Conservation (phyloP, 495 filamentous ascomycete species). For the Neurospora sp. region DNA sequence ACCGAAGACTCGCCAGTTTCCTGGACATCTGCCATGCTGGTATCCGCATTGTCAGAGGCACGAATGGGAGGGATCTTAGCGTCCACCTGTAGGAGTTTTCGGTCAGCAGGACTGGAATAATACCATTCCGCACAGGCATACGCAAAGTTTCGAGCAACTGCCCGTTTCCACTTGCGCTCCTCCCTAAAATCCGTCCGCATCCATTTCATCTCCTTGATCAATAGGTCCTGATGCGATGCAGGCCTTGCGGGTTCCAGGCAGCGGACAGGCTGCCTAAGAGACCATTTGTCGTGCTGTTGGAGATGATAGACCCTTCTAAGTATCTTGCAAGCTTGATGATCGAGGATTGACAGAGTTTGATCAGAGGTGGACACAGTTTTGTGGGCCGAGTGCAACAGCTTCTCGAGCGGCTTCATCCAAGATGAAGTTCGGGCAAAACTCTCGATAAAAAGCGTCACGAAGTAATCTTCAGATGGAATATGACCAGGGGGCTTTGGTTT, state of each 20-base stretch:
- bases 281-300: slow-evolving; percentile 83
- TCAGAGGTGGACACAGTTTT: slow-evolving; percentile 76
- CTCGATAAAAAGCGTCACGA: slow-evolving; percentile 71
- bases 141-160: slow-evolving; percentile 66
- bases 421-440: slow-evolving; percentile 49
- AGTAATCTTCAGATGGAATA: slow-evolving; percentile 56
- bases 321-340: slow-evolving; percentile 75
- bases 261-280: slow-evolving; percentile 74
- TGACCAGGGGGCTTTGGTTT: slow-evolving; percentile 26
- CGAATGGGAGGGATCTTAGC: slow-evolving; percentile 31
- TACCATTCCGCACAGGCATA: slow-evolving; percentile 75
- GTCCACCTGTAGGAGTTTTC: slow-evolving; percentile 55
- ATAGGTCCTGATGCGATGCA: slow-evolving; percentile 69
- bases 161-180: slow-evolving; percentile 87
- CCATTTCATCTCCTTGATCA: slow-evolving; percentile 91
- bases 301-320: slow-evolving; percentile 77
- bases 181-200: slow-evolving; percentile 92
- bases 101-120: slow-evolving; percentile 48
- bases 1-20: slow-evolving; percentile 35
- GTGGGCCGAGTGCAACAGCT: slow-evolving; percentile 61
- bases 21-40: slow-evolving; percentile 14
- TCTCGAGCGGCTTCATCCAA: slow-evolving; percentile 52
- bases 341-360: slow-evolving; percentile 63
- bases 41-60: slow-evolving; percentile 9
- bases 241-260: slow-evolving; percentile 67